Percentiles rank a stretch among this genome's conserved stretches.
Evolutionary conservation across 768 basidiomycete genomes (phyloP).

Genomic region (Galerina marginata): DNA sequence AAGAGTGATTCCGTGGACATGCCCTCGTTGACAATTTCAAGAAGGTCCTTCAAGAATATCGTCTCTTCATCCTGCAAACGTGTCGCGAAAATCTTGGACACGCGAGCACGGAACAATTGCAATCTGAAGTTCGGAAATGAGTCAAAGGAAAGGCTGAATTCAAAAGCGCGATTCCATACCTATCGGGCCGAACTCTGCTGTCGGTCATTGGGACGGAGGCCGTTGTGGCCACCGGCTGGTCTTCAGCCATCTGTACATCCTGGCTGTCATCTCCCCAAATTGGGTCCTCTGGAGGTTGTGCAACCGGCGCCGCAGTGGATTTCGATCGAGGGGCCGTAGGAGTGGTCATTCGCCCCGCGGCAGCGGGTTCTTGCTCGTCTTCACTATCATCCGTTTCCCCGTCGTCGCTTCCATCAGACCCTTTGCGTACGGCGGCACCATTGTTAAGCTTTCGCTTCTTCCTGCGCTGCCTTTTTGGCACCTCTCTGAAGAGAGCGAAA

Average conservation of each 20-base stretch:
- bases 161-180: conserved; percentile 49
- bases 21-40: conserved; percentile 80
- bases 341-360: conserved; percentile 55
- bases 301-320: conserved; percentile 29
- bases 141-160: conserved; percentile 8
- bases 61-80: conserved; percentile 78
- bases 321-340: conserved; percentile 41
- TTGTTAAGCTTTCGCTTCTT: conserved; percentile 90
- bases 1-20: conserved; percentile 72
- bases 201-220: conserved; percentile 41
- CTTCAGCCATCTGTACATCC: conserved; percentile 66
- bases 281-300: conserved; percentile 52
- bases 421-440: conserved; percentile 59
- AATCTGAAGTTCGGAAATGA: conserved; percentile 49
- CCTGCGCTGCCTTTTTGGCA: conserved; percentile 77
- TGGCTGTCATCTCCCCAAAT: conserved; percentile 73
- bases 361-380: conserved; percentile 38
- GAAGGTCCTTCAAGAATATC: conserved; percentile 68
- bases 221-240: conserved; percentile 38
- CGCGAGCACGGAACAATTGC: conserved; percentile 77
- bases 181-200: conserved; percentile 55
- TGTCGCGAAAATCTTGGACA: conserved; percentile 74
- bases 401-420: conserved; percentile 54
- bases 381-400: conserved; percentile 40
- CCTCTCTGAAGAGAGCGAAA: conserved; percentile 97